These are phyloP conservation scores for Solanum gandarillasii DNA, from an alignment of 257 asterid genomes.

Conservation along the genomic window DNA sequence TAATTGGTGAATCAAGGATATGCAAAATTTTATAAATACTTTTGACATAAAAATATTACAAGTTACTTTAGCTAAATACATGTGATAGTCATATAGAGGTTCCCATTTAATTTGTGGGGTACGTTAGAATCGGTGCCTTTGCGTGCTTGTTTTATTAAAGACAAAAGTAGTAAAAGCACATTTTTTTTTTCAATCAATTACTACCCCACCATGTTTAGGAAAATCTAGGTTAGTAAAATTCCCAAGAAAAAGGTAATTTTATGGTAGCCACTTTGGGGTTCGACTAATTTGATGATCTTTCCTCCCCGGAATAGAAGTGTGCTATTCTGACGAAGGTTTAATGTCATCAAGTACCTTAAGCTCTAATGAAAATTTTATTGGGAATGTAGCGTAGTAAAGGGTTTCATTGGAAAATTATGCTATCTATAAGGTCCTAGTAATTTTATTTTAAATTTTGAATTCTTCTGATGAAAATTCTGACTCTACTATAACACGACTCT, in stretches of 20 bases:
- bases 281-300: not conserved
- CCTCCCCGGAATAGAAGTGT: not conserved
- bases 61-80: not conserved
- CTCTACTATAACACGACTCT: not conserved
- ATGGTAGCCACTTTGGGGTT: not conserved
- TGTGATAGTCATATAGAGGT: not conserved
- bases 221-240: not conserved
- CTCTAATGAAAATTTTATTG: too few relatives aligned
- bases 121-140: not conserved
- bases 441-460: not conserved
- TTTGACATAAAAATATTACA: not conserved
- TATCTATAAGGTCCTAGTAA: not conserved
- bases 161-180: not conserved
- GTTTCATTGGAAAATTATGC: not conserved
- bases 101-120: not conserved
- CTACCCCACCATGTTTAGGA: not conserved
- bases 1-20: not conserved
- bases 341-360: not conserved
- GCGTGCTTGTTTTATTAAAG: not conserved
- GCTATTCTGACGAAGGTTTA: not conserved
- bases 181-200: not conserved
- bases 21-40: too few relatives aligned
- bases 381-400: not conserved
- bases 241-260: not conserved
- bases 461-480: not conserved